These are phyloP conservation scores for Metarhizium rileyi DNA, from an alignment of 2,329 filamentous ascomycete species.

Conservation along the genomic window DNA sequence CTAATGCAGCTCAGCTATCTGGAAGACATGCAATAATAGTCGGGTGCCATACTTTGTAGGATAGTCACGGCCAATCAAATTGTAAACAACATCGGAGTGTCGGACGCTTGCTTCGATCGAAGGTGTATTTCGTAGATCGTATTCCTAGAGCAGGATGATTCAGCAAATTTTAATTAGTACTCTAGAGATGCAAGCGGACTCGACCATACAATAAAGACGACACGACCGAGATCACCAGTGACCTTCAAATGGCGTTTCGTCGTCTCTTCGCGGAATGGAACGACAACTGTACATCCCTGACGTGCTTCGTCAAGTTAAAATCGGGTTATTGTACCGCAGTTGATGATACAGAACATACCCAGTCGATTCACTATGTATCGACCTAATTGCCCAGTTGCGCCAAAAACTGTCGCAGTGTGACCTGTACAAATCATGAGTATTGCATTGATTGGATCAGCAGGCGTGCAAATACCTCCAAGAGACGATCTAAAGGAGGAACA, in stretches of 20 bases:
- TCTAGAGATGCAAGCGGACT: neutral
- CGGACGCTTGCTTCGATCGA: constrained; percentile 95
- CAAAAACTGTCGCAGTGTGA: constrained; percentile 95
- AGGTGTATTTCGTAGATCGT: constrained; percentile 84
- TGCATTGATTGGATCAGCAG: constrained; percentile 1
- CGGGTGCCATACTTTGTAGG: constrained; percentile 70
- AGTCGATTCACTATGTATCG: constrained; percentile 96
- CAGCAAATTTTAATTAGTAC: neutral
- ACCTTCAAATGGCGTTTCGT: constrained; percentile 93
- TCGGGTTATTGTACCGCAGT: neutral
- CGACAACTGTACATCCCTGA: constrained; percentile 85
- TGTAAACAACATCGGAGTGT: constrained; percentile 96
- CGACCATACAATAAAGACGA: constrained; percentile 71
- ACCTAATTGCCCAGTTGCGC: constrained; percentile 89
- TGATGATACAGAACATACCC: constrained; percentile 35
- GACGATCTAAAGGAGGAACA: constrained; percentile 53
- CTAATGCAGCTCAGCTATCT: constrained; percentile 32
- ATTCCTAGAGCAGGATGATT: constrained; percentile 54
- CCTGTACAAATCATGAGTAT: constrained; percentile 41
- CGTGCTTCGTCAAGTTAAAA: constrained; percentile 47
- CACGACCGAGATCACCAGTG: constrained; percentile 82
- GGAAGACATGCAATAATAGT: neutral
- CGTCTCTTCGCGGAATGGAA: constrained; percentile 97
- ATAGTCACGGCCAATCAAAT: constrained; percentile 88
- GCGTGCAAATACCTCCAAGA: constrained; percentile 60